Percentiles rank a stretch among this genome's conserved stretches.
Evolutionary conservation across 2,329 filamentous ascomycete species (phyloP).

Genomic region (Simplicillium aogashimaense): DNA sequence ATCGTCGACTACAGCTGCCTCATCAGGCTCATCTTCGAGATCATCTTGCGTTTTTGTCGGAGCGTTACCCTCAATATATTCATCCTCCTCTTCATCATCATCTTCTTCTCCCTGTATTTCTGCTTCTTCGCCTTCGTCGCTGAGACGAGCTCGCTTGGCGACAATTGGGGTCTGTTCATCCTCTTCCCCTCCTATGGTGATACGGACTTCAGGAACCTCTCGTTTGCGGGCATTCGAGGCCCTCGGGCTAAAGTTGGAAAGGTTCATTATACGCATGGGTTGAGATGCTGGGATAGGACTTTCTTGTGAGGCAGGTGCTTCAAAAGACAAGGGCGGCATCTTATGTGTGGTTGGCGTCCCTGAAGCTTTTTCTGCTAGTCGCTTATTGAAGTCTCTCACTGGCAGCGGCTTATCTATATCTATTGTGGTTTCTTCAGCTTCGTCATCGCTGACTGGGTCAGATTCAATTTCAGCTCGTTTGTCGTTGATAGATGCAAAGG

Average conservation of each 20-base stretch:
- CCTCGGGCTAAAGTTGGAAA: conserved; percentile 3
- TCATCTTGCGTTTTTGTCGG: background rate
- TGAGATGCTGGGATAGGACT: background rate
- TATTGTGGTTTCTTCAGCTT: conserved; percentile 1
- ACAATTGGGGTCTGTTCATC: no score
- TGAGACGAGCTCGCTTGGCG: no score
- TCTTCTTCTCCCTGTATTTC: conserved; percentile 6
- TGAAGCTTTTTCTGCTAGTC: conserved; percentile 16
- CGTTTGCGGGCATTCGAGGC: conserved; percentile 5
- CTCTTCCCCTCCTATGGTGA: no score
- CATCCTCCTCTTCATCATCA: conserved; percentile 13
- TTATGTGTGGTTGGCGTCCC: background rate
- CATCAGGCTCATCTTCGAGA: background rate
- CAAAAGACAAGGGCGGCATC: no score
- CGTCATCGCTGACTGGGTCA: background rate
- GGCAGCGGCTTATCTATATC: conserved; percentile 12
- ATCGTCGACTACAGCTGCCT: background rate
- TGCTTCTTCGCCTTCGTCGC: conserved; percentile 2
- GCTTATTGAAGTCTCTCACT: conserved; percentile 24
- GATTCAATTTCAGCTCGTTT: background rate
- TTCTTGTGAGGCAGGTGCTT: background rate
- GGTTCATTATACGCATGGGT: background rate
- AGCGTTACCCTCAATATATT: no score
- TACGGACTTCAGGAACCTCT: no score
- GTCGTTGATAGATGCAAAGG: background rate